Evolutionary conservation across 1,139 yeast species (phyloP).

Genomic region (Kurtzmaniella natalensis): DNA sequence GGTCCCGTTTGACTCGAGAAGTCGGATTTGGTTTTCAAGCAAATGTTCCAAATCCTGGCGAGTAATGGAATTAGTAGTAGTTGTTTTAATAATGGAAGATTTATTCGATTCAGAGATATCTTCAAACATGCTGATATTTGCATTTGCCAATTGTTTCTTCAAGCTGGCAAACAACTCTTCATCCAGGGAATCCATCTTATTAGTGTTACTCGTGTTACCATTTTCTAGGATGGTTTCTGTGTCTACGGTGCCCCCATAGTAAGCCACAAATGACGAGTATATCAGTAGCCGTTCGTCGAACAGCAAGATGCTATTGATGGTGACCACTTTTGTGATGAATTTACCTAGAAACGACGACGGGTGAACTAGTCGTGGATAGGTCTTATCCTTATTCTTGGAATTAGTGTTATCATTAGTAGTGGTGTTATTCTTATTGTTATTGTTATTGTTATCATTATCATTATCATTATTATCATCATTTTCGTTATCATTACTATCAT

Average conservation of each 20-base stretch:
- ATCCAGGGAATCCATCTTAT: slow-evolving; percentile 7
- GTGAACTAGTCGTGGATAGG: background rate
- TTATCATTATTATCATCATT: no score
- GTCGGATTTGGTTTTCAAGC: slow-evolving; percentile 53
- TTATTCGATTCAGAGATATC: slow-evolving; percentile 11
- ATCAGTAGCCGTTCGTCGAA: slow-evolving; percentile 54
- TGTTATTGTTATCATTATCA: no score
- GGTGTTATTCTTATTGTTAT: no score
- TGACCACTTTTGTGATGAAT: slow-evolving; percentile 34
- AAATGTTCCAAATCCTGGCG: slow-evolving; percentile 50
- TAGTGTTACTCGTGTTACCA: background rate
- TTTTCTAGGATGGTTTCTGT: background rate
- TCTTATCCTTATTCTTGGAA: no score
- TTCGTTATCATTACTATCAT: no score
- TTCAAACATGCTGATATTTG: slow-evolving; percentile 14
- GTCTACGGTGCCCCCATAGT: slow-evolving; percentile 14
- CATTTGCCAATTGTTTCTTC: slow-evolving; percentile 18
- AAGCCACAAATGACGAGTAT: slow-evolving; percentile 52
- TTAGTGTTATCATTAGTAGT: no score
- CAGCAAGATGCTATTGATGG: slow-evolving; percentile 49
- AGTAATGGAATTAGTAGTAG: no score
- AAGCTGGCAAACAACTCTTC: slow-evolving; percentile 16
- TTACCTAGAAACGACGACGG: slow-evolving; percentile 36
- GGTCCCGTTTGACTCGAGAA: slow-evolving; percentile 52
- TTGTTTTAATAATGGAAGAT: slow-evolving; percentile 16